Conservation (phyloP, 768 basidiomycete genomes). For the Boletus reticulatus region DNA sequence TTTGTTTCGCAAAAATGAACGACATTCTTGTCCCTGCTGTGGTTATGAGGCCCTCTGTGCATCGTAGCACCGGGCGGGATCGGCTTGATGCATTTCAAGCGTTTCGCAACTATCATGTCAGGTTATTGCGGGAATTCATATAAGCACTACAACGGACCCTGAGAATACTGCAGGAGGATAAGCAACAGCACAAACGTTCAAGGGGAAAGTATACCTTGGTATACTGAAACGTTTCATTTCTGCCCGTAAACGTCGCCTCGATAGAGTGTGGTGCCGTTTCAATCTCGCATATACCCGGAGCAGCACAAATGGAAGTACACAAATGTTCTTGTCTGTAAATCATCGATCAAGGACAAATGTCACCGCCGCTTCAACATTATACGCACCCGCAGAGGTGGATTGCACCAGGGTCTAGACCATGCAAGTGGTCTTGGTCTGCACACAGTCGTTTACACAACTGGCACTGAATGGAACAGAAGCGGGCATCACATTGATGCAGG, state of each 20-base stretch:
- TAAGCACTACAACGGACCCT: conserved; percentile 37
- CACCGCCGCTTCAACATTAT: not conserved
- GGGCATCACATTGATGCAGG: conserved; percentile 48
- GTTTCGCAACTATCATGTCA: conserved; percentile 41
- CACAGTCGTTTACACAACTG: conserved; percentile 57
- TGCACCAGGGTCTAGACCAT: conserved; percentile 39
- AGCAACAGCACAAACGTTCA: not conserved
- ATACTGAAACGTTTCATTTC: conserved; percentile 60
- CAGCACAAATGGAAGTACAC: conserved; percentile 44
- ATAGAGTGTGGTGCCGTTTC: conserved; percentile 57
- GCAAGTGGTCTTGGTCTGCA: conserved; percentile 46
- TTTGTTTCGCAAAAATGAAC: conserved; percentile 56
- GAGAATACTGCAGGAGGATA: conserved; percentile 42
- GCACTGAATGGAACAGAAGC: conserved; percentile 53
- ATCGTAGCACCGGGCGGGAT: conserved; percentile 41
- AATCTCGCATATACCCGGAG: conserved; percentile 55
- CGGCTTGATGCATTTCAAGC: conserved; percentile 45
- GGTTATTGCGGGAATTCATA: not conserved
- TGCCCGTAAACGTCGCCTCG: conserved; percentile 59
- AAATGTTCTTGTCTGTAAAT: conserved; percentile 48
- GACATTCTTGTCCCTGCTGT: conserved; percentile 41
- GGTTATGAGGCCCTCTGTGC: conserved; percentile 50
- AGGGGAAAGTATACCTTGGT: conserved; percentile 47
- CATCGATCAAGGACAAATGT: not conserved
- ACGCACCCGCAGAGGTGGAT: conserved; percentile 59